Percentiles rank a stretch among this genome's conserved stretches.
These are phyloP conservation scores for Solanum ahanhuiri DNA, from an alignment of 257 asterid genomes.

Conservation along the genomic window DNA sequence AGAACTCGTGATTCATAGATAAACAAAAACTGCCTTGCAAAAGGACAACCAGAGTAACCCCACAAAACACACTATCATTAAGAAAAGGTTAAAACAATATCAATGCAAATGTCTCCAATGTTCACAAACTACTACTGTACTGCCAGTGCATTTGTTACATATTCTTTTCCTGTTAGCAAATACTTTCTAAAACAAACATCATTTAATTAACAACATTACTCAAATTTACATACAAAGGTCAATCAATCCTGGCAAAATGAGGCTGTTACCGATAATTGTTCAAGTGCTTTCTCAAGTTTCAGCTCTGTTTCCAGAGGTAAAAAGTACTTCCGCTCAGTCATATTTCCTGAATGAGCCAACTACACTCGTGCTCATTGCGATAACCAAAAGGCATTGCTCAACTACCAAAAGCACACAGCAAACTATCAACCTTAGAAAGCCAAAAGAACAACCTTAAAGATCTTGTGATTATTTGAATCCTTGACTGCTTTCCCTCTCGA, in stretches of 20 bases:
- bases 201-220: neutral
- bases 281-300: neutral
- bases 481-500: neutral
- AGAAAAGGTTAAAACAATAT: neutral
- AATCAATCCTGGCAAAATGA: neutral
- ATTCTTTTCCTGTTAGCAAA: neutral
- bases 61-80: neutral
- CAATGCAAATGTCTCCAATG: neutral
- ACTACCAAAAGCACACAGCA: constrained; percentile 17
- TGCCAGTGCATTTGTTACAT: neutral
- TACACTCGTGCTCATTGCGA: neutral
- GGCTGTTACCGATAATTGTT: neutral
- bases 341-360: neutral
- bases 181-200: neutral
- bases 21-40: neutral
- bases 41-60: neutral
- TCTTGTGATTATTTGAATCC: neutral
- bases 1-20: neutral
- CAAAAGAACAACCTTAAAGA: constrained; percentile 40
- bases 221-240: neutral
- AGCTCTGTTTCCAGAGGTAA: neutral
- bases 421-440: constrained; percentile 22
- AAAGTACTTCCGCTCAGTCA: neutral
- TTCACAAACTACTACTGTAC: neutral
- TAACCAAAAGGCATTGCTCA: neutral